Evolutionary conservation across 139 green algal species (phyloP), one percentile per base, ranked within the genome.

Genomic region (Choricystis sp.): DNA sequence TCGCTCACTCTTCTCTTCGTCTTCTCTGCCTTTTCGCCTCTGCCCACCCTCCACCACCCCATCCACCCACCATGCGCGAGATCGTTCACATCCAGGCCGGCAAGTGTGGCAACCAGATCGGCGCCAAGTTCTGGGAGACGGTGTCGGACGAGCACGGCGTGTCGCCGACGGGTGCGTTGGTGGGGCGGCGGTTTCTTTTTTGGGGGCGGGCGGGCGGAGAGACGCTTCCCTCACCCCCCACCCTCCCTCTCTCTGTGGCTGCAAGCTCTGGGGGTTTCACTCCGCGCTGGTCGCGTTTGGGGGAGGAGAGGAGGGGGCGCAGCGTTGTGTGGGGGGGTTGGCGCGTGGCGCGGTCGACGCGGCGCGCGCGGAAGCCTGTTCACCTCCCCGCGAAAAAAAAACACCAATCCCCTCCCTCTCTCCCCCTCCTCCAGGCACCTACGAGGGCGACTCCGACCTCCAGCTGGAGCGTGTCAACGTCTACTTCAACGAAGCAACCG

Each of bases 391-490:
- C 31, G 4, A 29, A 19, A 25, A 1, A 23, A 31, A 16, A n/a
- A 28, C 29, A n/a, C 20, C 60, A 30, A 65, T 23, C 30, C 27
- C 1, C 29, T 5, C 57, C 25, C 19, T n/a, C 22, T 5, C 30
- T 2, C 21, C 59, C 2, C 28, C 19, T 20, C 29, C 9, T 67
- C 49, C 64, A 75, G 59, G 40, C 40, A 52, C 40, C 9, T 78
- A 78, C 56, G 61, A 85, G 49, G 92, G 92, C 40, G 89, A 96
- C 79, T 88, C 76, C 21, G 93, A 98, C 75, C 81, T 99, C 55
- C 93, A 98, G 83, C 78, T 99, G 55, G 93, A 99, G 83, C 86
- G 93, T 68, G 93, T 99, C 79, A 99, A 98, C 72, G 93, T 99
- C 19, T 99, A 99, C 82, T 99, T 94, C 84, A 99, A 97, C 72